Base-by-base conservation (phyloP, 2,329 filamentous ascomycete species). In the Dothideomycetidae sp. region DNA sequence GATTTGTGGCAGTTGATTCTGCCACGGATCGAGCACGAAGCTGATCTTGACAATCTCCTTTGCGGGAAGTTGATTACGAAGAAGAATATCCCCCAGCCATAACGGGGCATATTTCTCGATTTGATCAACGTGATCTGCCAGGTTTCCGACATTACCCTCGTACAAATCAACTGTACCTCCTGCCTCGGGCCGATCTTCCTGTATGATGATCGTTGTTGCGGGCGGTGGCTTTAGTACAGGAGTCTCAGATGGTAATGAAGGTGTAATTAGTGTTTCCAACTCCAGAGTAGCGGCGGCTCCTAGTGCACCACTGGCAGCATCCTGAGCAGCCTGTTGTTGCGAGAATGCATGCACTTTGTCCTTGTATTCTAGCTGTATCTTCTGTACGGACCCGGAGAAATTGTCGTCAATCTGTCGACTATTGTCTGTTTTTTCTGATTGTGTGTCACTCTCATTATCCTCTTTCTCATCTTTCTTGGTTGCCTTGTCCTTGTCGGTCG, bases 21-120 rank as follows among this genome's bases (percentile, higher is more conserved):
- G 70, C 62, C 73, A 85, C 0, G 90, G 86, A 48, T 90, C 75
- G 15, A 98, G 67, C 11, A 93, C 72, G 52, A 98, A 98, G 3
- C 83, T 86, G n/a, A 96, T 78, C 66, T 98, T 98, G 48, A 88
- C 74, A 1, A 86, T 77, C n/a, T 96, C 90, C 62, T 96, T 96
- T 42, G 69, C 61, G 0, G 85, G 83, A 5, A 83, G 73, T 53
- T 74, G 70, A 54, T 94, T 94, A 66, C 68, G 67, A 32, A 98
- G 64, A 10, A 98, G 65, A 23, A 93, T 71, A 45, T 96, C 86
- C 10, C 81, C 86, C 5, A 98, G 67, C 90, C 90, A 98, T 66
- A 81, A 79, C 2, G 90, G 88, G 4, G 80, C 85, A 29, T 78
- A 73, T 51, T 83, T 80, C 60, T 96, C 86, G 36, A 98, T 78